Evolutionary conservation across 345 rosid species (phyloP), one percentile per base, ranked within the genome.

Genomic region (Salix exigua): DNA sequence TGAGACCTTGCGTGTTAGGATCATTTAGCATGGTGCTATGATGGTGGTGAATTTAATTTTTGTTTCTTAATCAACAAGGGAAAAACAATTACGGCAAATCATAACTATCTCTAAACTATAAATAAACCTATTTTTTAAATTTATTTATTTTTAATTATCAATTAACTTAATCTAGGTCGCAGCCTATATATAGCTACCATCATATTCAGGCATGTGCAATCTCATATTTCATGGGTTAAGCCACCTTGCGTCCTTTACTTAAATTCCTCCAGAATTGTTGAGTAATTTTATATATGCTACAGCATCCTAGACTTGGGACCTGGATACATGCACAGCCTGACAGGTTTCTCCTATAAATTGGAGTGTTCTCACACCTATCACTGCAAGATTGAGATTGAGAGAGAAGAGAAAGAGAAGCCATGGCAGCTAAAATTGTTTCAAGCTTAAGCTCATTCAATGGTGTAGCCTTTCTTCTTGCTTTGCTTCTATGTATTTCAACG

Each of bases 401-500:
- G 60, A 53, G 0, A 19, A 4, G 50, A 46, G 60, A 53, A 7
- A 53, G 60, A 53, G 60, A 66, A 11, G 17, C 37, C 6, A 74
- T 63, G 74, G 71, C 28, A 70, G 62, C 78, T 4, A 61, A 63
- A 68, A 74, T 5, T 4, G 55, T 4, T 23, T 12, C 19, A 19
- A 25, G 10, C 10, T 12, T 11, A 7, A 44, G 26, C 18, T 9
- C 60, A 53, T 4, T 7, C 21, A 25, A 7, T 13, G 69, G 33
- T 17, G 44, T 82, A 53, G 63, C 73, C 14, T 48, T 9, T 58
- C 73, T 77, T 58, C 75, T 87, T 26, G 13, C 77, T 33, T 80
- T 74, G 68, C 62, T 82, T 46, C 6, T 84, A 38, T 44, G 83
- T 23, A 11, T 73, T 0, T 53, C 60, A 42, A 73, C 78, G 44